Base-by-base conservation (phyloP, 148 eudicot species). In the Vaccinium macrocarpon region DNA sequence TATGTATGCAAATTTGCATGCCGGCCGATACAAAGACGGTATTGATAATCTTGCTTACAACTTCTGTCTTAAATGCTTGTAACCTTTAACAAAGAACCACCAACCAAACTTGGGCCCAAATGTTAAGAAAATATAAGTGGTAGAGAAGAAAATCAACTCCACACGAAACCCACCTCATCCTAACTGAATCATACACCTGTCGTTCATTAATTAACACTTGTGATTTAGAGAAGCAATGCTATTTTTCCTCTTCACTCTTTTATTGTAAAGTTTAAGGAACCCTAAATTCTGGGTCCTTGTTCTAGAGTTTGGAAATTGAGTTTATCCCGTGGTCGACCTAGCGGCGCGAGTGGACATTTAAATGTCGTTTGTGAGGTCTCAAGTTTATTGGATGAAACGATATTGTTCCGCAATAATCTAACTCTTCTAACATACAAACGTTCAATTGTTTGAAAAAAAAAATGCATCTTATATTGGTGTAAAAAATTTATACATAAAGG, bases 111-210 rank as follows among this genome's bases (percentile, higher is more conserved):
- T 29, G 35, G 75, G 42, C 35, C 75, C 75, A 32, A 13, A 27
- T 3, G 8, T 1, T 10, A 2, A n/a, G 27, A 42, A 42, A 42
- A 42, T 64, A 42, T 25, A 74, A 35, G 48, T 42, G 51, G n/a
- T 19, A 46, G 78, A 74, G 25, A 42, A 42, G 78, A 74, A 73
- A 42, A 16, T 35, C n/a, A 74, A 46, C 46, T 8, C 38, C 25
- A 8, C 77, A 73, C 77, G 51, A 73, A 73, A 73, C 77, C 51
- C 51, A 38, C 51, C 78, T 73, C 51, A 16, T 42, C 78, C 23
- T 23, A 12, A 27, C 3, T 13, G 27, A 68, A 68, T 68, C 73
- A 27, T 27, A 68, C 38, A 68, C 73, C 73, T 27, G 42, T 68
- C 73, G 13, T 74, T 38, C 18, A 6, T 19, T 2, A 16, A 7